Base-by-base conservation (phyloP, 129 eudicot genomes). In the Flaveria ramosissima region DNA sequence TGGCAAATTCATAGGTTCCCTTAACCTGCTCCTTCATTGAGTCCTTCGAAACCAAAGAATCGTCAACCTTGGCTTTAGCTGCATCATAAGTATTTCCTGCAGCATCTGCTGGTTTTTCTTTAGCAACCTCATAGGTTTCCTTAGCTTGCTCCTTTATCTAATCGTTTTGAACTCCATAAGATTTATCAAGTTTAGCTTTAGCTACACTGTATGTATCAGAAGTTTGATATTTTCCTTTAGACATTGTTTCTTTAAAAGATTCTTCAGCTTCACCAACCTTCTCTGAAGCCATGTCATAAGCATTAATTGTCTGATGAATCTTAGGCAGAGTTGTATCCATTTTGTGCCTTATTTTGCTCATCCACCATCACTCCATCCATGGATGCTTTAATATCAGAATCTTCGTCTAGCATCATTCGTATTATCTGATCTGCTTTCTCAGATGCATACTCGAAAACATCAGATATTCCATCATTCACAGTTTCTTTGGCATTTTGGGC, bases 81-180 rank as follows among this genome's bases (percentile, higher is more conserved):
- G 68, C 68, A 61, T 61, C 68, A 12, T 57, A 57, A 21, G 64
- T 41, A 27, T 61, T 13, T 14, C 32, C 65, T 21, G 65, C 32
- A 10, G 65, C 32, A 20, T 84, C 77, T 1, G 89, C 78, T 76
- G 83, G 78, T 69, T 66, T 85, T 77, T 83, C 92, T 72, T 89
- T 89, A 7, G 86, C 85, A 23, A 75, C 77, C 81, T 83, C 88
- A 20, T 76, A 85, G 2, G 8, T 73, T 52, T 73, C 73, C 80
- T 73, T 87, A 13, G 74, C 92, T 50, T 71, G 27, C 4, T 79
- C 80, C 6, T 62, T 63, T 73, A 45, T 67, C 4, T 61, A 16
- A 42, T 72, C 82, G n/a, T 76, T 82, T 77, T 86, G 84, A 16
- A 80, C 24, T 36, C 42, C 68, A 24, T 20, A 78, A 17, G 81